Base-by-base conservation (phyloP, 495 filamentous ascomycete species). In the Aspergillus carlsbadensis region DNA sequence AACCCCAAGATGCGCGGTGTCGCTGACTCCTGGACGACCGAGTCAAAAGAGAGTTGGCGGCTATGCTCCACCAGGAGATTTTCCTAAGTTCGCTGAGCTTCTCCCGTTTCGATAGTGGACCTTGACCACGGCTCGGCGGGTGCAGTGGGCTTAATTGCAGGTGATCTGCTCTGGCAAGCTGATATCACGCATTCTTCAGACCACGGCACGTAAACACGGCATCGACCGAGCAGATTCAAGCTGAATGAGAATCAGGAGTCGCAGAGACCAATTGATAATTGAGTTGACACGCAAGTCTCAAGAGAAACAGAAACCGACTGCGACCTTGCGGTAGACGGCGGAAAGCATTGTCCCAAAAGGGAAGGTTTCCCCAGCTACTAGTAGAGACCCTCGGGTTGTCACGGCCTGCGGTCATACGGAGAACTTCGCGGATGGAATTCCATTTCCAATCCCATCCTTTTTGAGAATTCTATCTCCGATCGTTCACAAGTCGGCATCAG, bases 101-200 rank as follows among this genome's bases (percentile, higher is more conserved):
- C 71, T 77, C 69, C 73, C 74, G 72, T 69, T 74, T 75, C 72
- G 61, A 76, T 75, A 69, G 74, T 77, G 74, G 74, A 73, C 71
- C 74, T 74, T 65, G 50, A 35, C 72, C 58, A 63, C 54, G 59
- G 59, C 66, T 69, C 63, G 65, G 66, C 67, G 64, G 62, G 61
- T 66, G 63, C 63, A 64, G 61, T 70, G 63, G 65, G 60, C 65
- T 64, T 54, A 46, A 65, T 49, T 66, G 61, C 58, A 66, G 37
- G 31, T 43, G 47, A 68, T 63, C 59, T 66, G 55, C 57, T 63
- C 62, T 63, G 54, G 57, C 29, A 10, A 43, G 44, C 14, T 39
- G 34, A 24, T 36, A 44, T 39, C 22, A 35, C 15, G 13, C 5
- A 29, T 22, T 37, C 33, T 22, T 37, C 33, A 20, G 36, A 24